Base-by-base conservation (phyloP, 495 filamentous ascomycete species). In the Xylona heveae region DNA sequence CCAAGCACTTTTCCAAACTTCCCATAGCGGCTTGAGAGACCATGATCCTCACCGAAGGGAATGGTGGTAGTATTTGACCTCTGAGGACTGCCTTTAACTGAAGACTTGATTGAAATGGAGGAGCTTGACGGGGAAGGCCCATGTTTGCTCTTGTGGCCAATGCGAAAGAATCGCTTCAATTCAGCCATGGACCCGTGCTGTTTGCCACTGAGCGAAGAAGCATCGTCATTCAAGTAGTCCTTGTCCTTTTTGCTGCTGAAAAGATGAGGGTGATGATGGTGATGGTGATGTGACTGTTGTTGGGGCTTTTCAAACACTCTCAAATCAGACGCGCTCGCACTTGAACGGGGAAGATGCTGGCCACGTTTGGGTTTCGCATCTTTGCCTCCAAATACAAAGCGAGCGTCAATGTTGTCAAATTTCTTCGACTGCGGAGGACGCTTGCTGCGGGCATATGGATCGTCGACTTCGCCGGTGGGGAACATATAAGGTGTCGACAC, bases 11-110 rank as follows among this genome's bases (percentile, higher is more conserved):
- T 83, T 7, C 85, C 85, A 39, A 95, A 71, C 44, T 93, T 93
- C 16, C 88, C 88, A 46, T 95, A 99, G 42, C 88, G 94, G 21
- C 74, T 77, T 24, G 74, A 59, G 23, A 99, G 59, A 2, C 83
- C 84, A 48, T 94, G 83, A 45, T 94, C 84, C 49, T 95, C 83
- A 10, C 75, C 79, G 49, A 95, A 99, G 3, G 88, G 90, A 22
- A 91, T 70, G 74, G 74, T 13, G 67, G 73, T 40, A 53, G 64
- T 24, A 61, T 58, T 27, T 62, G 64, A 8, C 47, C 28, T 23
- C 19, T 37, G 30, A 2, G 2, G 5, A 18, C 14, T 28, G 19
- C 23, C 41, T 40, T 39, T 38, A n/a, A 30, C 13, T 9, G 31
- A 41, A 8, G 64, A 56, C 40, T 52, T 54, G 23, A 52, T n/a